Percentiles rank a stretch among this genome's conserved stretches.
These are phyloP conservation scores for Umbelopsis sp. DNA, from an alignment of 371 early-diverging fungal species.

Conservation along the genomic window DNA sequence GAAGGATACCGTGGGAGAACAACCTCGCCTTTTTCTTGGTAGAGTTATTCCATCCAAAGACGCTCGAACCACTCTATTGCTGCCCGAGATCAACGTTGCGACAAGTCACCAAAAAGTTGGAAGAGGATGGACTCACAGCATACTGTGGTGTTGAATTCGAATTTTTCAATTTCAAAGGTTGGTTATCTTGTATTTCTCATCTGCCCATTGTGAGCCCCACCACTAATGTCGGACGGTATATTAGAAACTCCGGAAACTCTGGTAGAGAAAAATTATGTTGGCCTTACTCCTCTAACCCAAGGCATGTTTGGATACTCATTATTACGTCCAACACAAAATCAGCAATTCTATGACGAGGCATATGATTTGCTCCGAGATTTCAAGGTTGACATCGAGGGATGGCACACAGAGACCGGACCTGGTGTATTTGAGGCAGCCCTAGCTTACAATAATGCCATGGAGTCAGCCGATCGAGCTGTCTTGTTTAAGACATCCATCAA, in stretches of 20 bases:
- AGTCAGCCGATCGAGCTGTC: conserved; percentile 75
- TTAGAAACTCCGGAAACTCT: conserved; percentile 72
- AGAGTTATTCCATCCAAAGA: conserved; percentile 63
- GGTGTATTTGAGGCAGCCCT: conserved; percentile 88
- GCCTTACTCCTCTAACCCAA: conserved; percentile 62
- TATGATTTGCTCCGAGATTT: conserved; percentile 69
- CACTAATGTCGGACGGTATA: too few species aligned
- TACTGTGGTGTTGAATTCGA: conserved; percentile 82
- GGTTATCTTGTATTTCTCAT: not conserved
- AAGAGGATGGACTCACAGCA: conserved; percentile 57
- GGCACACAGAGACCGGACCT: conserved; percentile 87
- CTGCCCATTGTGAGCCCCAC: too few species aligned
- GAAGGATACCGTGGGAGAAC: conserved; percentile 80
- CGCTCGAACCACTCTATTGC: conserved; percentile 57
- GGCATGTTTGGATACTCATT: conserved; percentile 89
- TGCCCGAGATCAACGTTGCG: conserved; percentile 59
- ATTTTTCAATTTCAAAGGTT: conserved; percentile 85
- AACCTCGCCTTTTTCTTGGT: conserved; percentile 78
- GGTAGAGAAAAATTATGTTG: conserved; percentile 58
- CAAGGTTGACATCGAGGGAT: conserved; percentile 74
- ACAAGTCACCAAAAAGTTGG: conserved; percentile 57
- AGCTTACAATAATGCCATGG: conserved; percentile 63
- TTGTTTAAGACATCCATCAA: conserved; percentile 83
- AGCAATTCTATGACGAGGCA: conserved; percentile 74
- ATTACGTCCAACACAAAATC: conserved; percentile 71